Conservation (phyloP, 768 basidiomycete genomes). For the Termitomyces sp. region DNA sequence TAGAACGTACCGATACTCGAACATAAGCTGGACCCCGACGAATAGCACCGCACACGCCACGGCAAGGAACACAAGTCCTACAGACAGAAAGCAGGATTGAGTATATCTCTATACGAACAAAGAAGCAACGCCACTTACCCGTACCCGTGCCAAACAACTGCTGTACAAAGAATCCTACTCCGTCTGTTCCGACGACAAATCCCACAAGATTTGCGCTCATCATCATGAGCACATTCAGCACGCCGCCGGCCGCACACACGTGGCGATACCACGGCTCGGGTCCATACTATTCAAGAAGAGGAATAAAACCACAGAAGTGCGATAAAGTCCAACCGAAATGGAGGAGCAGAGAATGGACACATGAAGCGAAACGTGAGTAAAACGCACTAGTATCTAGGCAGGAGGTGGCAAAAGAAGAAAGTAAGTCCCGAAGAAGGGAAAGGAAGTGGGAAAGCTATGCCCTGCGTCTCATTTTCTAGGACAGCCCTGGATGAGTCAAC, state of each 20-base stretch:
- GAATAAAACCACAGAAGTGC: neutral
- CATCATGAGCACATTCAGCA: slow-evolving; percentile 85
- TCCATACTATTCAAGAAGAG: slow-evolving; percentile 51
- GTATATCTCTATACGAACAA: neutral
- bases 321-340: neutral
- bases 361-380: neutral
- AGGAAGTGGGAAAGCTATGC: neutral
- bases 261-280: slow-evolving; percentile 79
- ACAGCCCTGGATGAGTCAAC: neutral
- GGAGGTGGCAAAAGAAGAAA: neutral
- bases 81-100: neutral
- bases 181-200: slow-evolving; percentile 88
- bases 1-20: slow-evolving; percentile 80
- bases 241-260: slow-evolving; percentile 76
- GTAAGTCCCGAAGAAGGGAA: neutral
- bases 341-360: neutral
- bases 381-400: neutral
- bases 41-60: slow-evolving; percentile 65
- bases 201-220: slow-evolving; percentile 92
- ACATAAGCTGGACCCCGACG: slow-evolving; percentile 87
- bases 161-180: slow-evolving; percentile 59
- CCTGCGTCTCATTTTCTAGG: neutral
- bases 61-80: slow-evolving; percentile 67
- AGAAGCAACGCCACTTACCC: slow-evolving; percentile 40
- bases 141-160: slow-evolving; percentile 62